Conservation (phyloP, 768 basidiomycete genomes). For the Russula griseocarnosa region DNA sequence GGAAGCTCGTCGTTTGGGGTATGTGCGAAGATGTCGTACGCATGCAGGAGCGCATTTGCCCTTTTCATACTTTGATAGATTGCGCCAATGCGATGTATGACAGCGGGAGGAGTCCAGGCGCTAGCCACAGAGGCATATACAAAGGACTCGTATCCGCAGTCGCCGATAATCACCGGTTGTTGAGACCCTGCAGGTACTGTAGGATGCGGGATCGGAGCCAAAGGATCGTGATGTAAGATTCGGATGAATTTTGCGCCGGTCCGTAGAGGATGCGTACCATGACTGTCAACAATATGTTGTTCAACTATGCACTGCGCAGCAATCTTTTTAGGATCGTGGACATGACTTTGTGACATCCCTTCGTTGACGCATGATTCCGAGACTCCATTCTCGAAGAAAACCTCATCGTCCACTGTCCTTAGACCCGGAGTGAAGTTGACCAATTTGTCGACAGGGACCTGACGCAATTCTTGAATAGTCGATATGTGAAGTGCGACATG, state of each 20-base stretch:
- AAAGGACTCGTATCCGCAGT: slow-evolving; percentile 60
- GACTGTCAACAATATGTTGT: slow-evolving; percentile 19
- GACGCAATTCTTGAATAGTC: slow-evolving; percentile 59
- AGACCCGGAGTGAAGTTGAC: slow-evolving; percentile 42
- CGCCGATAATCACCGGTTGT: slow-evolving; percentile 75
- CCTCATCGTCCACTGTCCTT: slow-evolving; percentile 63
- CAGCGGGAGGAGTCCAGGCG: slow-evolving; percentile 57
- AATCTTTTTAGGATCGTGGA: slow-evolving; percentile 33
- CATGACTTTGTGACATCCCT: slow-evolving; percentile 31
- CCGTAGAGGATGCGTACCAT: slow-evolving; percentile 24
- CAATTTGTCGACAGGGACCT: slow-evolving; percentile 54
- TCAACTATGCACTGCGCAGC: slow-evolving; percentile 31
- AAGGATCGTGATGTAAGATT: slow-evolving; percentile 21
- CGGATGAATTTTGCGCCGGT: slow-evolving; percentile 20
- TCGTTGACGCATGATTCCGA: slow-evolving; percentile 44
- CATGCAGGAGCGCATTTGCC: slow-evolving; percentile 56
- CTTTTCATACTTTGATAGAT: slow-evolving; percentile 66
- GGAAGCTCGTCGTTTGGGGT: slow-evolving; percentile 63
- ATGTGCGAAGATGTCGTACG: slow-evolving; percentile 65
- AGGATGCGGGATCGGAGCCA: slow-evolving; percentile 22
- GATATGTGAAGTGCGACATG: slow-evolving; percentile 53
- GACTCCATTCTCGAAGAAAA: slow-evolving; percentile 64
- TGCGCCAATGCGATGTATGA: slow-evolving; percentile 66
- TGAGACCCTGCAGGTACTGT: slow-evolving; percentile 32
- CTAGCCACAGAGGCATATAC: slow-evolving; percentile 59